phyloP scores from a whole-genome alignment of 1,284 basidiomycete species.

The Tilletia indica region DNA sequence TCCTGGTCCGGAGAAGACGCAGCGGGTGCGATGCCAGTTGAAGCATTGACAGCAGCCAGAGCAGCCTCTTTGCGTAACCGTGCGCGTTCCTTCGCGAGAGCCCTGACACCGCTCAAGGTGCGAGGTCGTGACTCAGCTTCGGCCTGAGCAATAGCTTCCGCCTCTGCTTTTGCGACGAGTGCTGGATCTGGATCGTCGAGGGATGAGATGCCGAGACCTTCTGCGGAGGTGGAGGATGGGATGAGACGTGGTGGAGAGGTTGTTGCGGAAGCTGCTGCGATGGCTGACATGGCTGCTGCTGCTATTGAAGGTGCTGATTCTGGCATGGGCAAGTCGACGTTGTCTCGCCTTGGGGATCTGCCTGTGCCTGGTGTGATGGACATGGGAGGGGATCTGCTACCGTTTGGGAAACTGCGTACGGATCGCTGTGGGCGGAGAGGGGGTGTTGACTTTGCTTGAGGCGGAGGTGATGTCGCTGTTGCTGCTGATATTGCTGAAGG shows the following conservation, averaged over 20 bases:
- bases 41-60: slow-evolving; percentile 11
- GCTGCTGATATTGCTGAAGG: too few relatives aligned
- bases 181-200: not conserved
- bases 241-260: not conserved
- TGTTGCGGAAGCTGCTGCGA: not conserved
- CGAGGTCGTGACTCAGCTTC: slow-evolving; percentile 6
- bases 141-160: slow-evolving; percentile 1
- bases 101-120: slow-evolving; percentile 8
- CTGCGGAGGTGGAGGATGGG: not conserved
- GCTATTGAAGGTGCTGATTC: not conserved
- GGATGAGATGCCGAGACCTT: not conserved
- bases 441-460: not conserved
- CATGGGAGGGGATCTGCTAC: not conserved
- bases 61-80: slow-evolving; percentile 9
- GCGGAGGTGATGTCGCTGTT: not conserved
- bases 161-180: slow-evolving; percentile 8
- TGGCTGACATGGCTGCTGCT: not conserved
- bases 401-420: slow-evolving; percentile 6
- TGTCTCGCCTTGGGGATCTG: not conserved
- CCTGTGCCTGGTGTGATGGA: not conserved
- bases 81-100: slow-evolving; percentile 12
- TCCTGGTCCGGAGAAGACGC: not conserved
- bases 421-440: slow-evolving; percentile 6
- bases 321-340: not conserved
- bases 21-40: not conserved